Base-by-base conservation (phyloP, 2,329 filamentous ascomycete genomes). In the Neofusicoccum sp. region DNA sequence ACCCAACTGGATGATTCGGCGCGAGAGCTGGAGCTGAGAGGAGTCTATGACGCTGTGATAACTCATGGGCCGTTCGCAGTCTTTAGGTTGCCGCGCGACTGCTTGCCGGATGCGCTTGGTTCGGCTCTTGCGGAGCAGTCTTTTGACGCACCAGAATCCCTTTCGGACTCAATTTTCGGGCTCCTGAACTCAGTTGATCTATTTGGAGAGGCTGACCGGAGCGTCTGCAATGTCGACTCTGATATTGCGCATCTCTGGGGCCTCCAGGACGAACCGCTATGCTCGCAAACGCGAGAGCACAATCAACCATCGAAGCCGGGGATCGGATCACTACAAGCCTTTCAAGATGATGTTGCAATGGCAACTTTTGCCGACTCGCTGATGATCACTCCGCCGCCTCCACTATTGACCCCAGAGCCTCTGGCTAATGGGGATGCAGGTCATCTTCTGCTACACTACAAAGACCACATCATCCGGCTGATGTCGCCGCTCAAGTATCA, bases 361-460 rank as follows among this genome's bases (percentile, higher is more conserved):
- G 3, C 47, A 36, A 7, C 16, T 6, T 36, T 49, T 33, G 6
- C n/a, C 22, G 3, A 34, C 50, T 16, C 54, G 37, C 6, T 59
- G 14, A 9, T 34, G 16, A 9, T 48, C 45, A n/a, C 9, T 48
- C 45, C 45, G 9, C 45, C 28, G 9, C 22, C 45, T 8, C 14
- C 45, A n/a, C 39, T 28, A 6, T 34, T 34, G 4, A 45, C 6
- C 8, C 39, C 54, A 11, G 54, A 59, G 9, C 29, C 37, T 2
- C 29, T 47, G n/a, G 54, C 37, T 28, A 16, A 37, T 7, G 28
- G 28, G n/a, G 54, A 59, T 12, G 54, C 54, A 29, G 29, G 54
- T 29, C 61, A 61, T 33, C 50, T 69, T 12, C 63, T 69, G 7
- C 64, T 62, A 22, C 62, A 69, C 56, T 69, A 67, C 56, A 59